Evolutionary conservation across 768 basidiomycete species (phyloP).

Genomic region (Leucocoprinus leucothites): DNA sequence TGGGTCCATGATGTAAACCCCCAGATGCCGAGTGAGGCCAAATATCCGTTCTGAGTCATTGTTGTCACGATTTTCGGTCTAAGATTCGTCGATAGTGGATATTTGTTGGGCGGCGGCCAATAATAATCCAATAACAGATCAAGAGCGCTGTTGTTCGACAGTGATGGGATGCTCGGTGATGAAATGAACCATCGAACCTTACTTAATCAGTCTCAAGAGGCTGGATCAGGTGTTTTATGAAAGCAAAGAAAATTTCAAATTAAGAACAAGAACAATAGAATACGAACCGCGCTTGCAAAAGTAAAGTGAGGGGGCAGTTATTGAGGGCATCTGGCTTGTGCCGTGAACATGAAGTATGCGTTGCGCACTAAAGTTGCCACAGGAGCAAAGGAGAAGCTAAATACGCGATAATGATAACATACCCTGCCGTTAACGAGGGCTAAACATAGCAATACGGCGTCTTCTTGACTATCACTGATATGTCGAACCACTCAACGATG

Average conservation of each 20-base stretch:
- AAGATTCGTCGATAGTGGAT: constrained; percentile 5
- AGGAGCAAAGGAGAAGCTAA: neutral
- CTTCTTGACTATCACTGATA: neutral
- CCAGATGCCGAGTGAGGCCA: neutral
- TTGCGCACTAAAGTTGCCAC: neutral
- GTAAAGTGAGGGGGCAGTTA: neutral
- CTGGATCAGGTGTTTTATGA: neutral
- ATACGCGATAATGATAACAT: neutral
- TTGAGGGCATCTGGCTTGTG: neutral
- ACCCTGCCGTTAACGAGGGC: neutral
- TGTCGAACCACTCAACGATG: neutral
- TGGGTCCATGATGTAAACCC: neutral
- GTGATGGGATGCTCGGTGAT: neutral
- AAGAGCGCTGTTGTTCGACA: neutral
- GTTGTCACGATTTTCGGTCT: neutral
- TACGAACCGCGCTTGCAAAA: neutral
- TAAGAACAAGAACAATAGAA: neutral
- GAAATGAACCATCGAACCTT: neutral
- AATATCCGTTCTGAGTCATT: neutral
- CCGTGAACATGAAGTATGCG: neutral
- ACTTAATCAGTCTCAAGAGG: neutral
- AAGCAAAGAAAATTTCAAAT: constrained; percentile 6
- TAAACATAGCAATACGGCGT: neutral
- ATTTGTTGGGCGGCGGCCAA: neutral
- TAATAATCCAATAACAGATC: neutral